Evolutionary conservation across 1,139 yeast genomes (phyloP).

Genomic region (Hanseniaspora gamundiae): DNA sequence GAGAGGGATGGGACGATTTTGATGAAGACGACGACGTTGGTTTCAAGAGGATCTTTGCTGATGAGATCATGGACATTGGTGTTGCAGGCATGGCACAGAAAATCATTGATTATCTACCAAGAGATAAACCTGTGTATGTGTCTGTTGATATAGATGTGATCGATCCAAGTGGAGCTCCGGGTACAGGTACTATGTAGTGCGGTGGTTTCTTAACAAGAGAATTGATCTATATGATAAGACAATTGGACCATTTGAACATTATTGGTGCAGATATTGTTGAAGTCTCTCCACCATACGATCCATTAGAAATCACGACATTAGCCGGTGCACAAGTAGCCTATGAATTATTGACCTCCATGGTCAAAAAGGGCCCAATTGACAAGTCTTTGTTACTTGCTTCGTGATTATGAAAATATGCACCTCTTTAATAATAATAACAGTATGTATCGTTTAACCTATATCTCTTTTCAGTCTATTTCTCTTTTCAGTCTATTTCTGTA

Average conservation of each 20-base stretch:
- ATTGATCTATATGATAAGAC: slow-evolving; percentile 47
- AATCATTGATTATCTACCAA: slow-evolving; percentile 40
- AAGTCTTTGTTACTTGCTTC: neutral
- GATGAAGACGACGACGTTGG: slow-evolving; percentile 64
- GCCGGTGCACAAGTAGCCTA: slow-evolving; percentile 69
- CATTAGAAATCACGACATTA: slow-evolving; percentile 59
- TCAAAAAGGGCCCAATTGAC: slow-evolving; percentile 35
- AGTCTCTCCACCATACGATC: slow-evolving; percentile 63
- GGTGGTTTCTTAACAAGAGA: slow-evolving; percentile 76
- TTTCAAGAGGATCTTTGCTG: slow-evolving; percentile 52
- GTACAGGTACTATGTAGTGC: slow-evolving; percentile 74
- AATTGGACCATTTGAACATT: slow-evolving; percentile 42
- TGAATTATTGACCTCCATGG: slow-evolving; percentile 65
- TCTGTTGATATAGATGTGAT: slow-evolving; percentile 71
- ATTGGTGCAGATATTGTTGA: slow-evolving; percentile 76
- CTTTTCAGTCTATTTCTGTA: no score
- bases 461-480: no score
- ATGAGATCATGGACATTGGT: slow-evolving; percentile 54
- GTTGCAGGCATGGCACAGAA: slow-evolving; percentile 38
- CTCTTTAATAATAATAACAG: no score
- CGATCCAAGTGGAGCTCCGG: slow-evolving; percentile 72
- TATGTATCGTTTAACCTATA: no score
- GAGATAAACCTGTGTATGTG: slow-evolving; percentile 52
- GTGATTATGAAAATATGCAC: no score
- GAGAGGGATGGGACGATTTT: slow-evolving; percentile 34